phyloP scores from a whole-genome alignment of 768 basidiomycete genomes.

The Termitomyces sp. region DNA sequence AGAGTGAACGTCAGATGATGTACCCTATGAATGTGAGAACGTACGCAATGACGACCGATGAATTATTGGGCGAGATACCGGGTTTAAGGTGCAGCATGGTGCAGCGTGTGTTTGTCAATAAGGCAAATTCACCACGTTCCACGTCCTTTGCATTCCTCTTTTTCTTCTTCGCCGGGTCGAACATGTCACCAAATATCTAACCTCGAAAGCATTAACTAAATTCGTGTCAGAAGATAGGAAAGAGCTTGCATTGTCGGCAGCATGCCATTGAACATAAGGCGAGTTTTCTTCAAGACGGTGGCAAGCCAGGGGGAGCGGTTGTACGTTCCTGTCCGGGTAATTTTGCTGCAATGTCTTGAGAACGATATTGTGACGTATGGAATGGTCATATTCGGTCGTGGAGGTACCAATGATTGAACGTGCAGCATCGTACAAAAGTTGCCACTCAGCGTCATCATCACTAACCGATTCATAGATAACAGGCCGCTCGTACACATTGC shows the following conservation, averaged over 20 bases:
- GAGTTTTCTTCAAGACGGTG: not conserved
- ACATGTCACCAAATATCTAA: not conserved
- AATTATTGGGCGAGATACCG: not conserved
- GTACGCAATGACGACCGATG: not conserved
- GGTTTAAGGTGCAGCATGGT: not conserved
- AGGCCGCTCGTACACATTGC: not conserved
- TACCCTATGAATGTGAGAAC: not conserved
- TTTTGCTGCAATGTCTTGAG: not conserved
- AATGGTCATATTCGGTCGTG: not conserved
- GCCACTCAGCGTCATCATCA: not conserved
- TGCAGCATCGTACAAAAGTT: not conserved
- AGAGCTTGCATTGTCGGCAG: not conserved
- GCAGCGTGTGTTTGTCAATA: not conserved
- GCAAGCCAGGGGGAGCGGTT: not conserved
- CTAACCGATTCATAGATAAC: not conserved
- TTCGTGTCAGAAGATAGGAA: too few species aligned
- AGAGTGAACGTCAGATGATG: not conserved
- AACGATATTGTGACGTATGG: not conserved
- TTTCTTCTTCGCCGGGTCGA: not conserved
- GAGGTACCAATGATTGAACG: conserved; percentile 1
- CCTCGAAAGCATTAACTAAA: not conserved
- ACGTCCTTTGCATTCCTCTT: not conserved
- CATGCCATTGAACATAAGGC: conserved; percentile 1
- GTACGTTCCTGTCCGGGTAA: not conserved
- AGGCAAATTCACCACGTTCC: not conserved